A percentile compares a stretch with the other conserved stretches of the same genome.
Conservation (phyloP, 2,329 filamentous ascomycete genomes). For the Cladophialophora yegresii region DNA sequence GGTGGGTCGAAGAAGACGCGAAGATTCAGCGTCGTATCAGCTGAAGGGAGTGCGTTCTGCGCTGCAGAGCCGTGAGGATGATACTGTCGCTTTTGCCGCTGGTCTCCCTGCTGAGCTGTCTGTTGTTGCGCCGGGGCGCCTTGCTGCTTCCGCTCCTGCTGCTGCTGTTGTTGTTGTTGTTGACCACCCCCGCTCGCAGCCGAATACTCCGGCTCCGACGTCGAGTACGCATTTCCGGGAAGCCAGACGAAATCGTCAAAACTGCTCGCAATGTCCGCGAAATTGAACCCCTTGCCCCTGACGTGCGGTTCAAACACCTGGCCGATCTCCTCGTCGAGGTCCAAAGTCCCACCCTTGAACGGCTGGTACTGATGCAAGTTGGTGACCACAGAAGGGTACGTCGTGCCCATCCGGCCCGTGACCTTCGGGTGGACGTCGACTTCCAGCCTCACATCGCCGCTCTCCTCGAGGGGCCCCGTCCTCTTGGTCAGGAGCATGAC, state of each 20-base stretch:
- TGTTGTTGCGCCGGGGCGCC: neutral
- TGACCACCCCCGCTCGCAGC: neutral
- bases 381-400: constrained; percentile 47
- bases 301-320: constrained; percentile 47
- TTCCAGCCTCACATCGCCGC: constrained; percentile 44
- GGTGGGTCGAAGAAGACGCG: constrained; percentile 21
- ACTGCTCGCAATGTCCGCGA: constrained; percentile 45
- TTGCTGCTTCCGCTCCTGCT: neutral
- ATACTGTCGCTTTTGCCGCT: neutral
- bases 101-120: neutral
- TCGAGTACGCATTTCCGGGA: constrained; percentile 48
- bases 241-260: constrained; percentile 52
- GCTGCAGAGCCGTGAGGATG: neutral
- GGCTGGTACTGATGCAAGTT: constrained; percentile 45
- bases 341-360: constrained; percentile 41
- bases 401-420: constrained; percentile 43
- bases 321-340: constrained; percentile 48
- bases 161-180: too few species aligned
- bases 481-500: constrained; percentile 54
- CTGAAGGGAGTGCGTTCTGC: constrained; percentile 9
- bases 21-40: constrained; percentile 24
- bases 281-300: constrained; percentile 48
- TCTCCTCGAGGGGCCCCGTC: constrained; percentile 34
- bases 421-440: constrained; percentile 50
- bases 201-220: constrained; percentile 15